Base-by-base conservation (phyloP, 257 asterid species). In the Scutellaria minor region DNA sequence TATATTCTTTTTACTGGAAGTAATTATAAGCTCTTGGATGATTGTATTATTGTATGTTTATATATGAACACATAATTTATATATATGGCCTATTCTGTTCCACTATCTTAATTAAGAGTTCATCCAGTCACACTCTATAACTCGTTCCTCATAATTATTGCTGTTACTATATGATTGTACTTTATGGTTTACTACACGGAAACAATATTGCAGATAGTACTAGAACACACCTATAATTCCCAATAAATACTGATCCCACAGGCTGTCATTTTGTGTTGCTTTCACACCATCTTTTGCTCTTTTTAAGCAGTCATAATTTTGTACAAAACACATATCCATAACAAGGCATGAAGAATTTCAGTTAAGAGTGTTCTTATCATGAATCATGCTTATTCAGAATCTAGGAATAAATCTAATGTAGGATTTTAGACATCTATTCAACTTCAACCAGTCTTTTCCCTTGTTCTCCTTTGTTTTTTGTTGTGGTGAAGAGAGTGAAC, bases 381-480 rank as follows among this genome's bases (percentile, higher is more conserved):
- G 7, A 48, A 48, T 50, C 37, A 48, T 51, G 5, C 62, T 35
- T 51, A 50, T 51, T 59, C 61, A 59, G 41, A 5, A 9, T 31
- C 45, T n/a, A 18, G 0, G 12, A 22, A 41, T 3, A 5, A 50
- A 37, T 15, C 11, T 22, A 12, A 20, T 41, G 0, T 55, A 54
- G 22, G 74, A 42, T 41, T 53, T 10, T 41, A 18, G 55, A n/a
- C 35, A 31, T 68, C 42, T 31, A 31, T 3, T 31, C 37, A 31
- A 27, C 6, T 15, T 8, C 41, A 71, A 20, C 75, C 20, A n/a
- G 42, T 31, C 60, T 46, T 22, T 71, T 71, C 39, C 35, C 24
- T 71, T 60, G 40, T 59, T 68, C 51, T 58, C 47, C 13, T 37
- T 27, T 59, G 48, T 46, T 14, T 37, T 59, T 61, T 46, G 50